phyloP scores from a whole-genome alignment of 2,329 filamentous ascomycete genomes.

The Paracoccidioides brasiliensis region DNA sequence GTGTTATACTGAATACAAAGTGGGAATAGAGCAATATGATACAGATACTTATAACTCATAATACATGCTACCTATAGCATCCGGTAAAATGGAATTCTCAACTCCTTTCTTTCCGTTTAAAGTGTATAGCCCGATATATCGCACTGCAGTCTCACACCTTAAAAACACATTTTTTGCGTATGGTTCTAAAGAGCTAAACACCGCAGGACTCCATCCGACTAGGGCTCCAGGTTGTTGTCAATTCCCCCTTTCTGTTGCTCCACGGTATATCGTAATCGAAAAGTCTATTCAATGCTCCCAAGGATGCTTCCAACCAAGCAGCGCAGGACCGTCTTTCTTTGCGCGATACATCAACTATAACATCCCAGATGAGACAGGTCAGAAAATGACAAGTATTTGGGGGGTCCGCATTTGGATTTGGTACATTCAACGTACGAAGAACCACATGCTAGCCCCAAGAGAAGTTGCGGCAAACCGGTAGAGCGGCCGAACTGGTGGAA shows the following conservation, averaged over 20 bases:
- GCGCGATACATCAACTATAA: slow-evolving; percentile 82
- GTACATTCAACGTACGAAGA: slow-evolving; percentile 58
- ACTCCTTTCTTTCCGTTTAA: not conserved
- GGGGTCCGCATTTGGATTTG: not conserved
- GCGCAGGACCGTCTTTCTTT: slow-evolving; percentile 84
- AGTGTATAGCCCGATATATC: not conserved
- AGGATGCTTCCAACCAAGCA: slow-evolving; percentile 89
- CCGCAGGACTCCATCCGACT: not conserved
- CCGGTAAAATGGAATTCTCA: not conserved
- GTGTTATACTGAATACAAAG: too few relatives aligned
- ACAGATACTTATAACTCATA: not conserved
- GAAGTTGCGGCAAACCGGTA: slow-evolving; percentile 80
- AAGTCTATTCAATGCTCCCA: slow-evolving; percentile 66
- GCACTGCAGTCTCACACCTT: not conserved
- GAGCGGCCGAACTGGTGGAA: slow-evolving; percentile 51
- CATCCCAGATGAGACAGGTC: not conserved
- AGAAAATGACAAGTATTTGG: slow-evolving; percentile 12
- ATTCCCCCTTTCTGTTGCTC: not conserved
- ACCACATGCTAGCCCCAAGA: slow-evolving; percentile 96
- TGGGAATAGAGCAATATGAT: not conserved
- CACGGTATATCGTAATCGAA: not conserved
- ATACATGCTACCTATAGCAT: not conserved
- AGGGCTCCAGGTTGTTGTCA: not conserved
- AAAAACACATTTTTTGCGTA: not conserved
- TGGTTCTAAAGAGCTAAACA: not conserved